These are phyloP conservation scores for Plasmopara halstedii DNA, from an alignment of 352 stramenopile species.

Conservation along the genomic window DNA sequence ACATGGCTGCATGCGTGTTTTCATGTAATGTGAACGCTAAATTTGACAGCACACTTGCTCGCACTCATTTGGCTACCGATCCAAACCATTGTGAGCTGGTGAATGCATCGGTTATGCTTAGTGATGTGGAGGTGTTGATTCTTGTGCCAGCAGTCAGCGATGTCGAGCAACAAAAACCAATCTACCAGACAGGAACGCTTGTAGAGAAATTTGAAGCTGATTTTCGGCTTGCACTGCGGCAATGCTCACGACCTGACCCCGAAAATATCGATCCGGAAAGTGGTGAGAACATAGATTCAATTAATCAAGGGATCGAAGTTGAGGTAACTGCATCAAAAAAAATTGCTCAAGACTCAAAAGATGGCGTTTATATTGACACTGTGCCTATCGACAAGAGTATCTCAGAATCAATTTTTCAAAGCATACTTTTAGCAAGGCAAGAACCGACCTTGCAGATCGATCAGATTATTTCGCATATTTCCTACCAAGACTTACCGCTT, in stretches of 20 bases:
- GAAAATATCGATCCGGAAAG: constrained; percentile 14
- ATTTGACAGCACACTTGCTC: constrained; percentile 18
- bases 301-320: constrained; percentile 3
- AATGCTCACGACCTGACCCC: constrained; percentile 20
- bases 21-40: constrained; percentile 25
- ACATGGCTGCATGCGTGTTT: constrained; percentile 47
- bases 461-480: constrained; percentile 45
- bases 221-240: constrained; percentile 12
- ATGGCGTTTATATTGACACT: constrained; percentile 7
- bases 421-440: constrained; percentile 32
- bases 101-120: constrained; percentile 20
- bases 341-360: constrained; percentile 6
- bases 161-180: constrained; percentile 10
- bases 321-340: constrained; percentile 5
- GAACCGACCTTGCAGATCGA: constrained; percentile 36
- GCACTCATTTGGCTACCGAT: constrained; percentile 2
- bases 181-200: constrained; percentile 31
- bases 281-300: constrained; percentile 16
- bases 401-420: constrained; percentile 21
- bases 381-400: constrained; percentile 7
- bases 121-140: constrained; percentile 33
- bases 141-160: constrained; percentile 12
- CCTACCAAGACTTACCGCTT: constrained; percentile 65
- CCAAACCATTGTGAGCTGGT: constrained; percentile 15
- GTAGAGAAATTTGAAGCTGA: constrained; percentile 45